phyloP scores from a whole-genome alignment of 2,329 filamentous ascomycete species.

The Pseudocercospora musae region DNA sequence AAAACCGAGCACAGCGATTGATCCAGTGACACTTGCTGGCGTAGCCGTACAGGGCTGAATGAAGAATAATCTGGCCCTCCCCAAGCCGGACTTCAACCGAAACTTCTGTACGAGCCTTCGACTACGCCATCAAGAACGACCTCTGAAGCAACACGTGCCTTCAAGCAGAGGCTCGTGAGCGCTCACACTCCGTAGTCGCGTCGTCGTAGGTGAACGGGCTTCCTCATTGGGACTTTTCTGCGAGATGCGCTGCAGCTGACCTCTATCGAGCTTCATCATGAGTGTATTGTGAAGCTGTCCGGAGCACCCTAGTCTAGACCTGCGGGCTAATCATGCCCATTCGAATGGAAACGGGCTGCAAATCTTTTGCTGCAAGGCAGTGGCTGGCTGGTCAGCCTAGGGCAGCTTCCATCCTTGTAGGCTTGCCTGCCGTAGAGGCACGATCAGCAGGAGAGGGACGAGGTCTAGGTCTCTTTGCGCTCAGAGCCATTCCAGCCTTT shows the following conservation, averaged over 20 bases:
- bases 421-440: conserved; percentile 12
- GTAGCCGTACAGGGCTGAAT: neutral
- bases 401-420: conserved; percentile 16
- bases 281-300: neutral
- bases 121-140: neutral
- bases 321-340: neutral
- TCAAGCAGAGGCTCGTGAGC: no score
- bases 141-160: neutral
- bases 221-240: neutral
- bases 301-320: neutral
- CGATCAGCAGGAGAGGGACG: conserved; percentile 18
- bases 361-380: conserved; percentile 12
- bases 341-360: conserved; percentile 5
- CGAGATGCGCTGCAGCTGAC: neutral
- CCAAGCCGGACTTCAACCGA: neutral
- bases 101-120: neutral
- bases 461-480: conserved; percentile 24
- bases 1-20: neutral
- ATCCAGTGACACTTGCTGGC: neutral
- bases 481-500: conserved; percentile 13
- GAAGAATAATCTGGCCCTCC: neutral
- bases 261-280: neutral
- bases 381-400: conserved; percentile 20
- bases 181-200: no score
- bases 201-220: neutral